These are phyloP conservation scores for Gynandropsis gynandra DNA, from an alignment of 345 rosid genomes.

Conservation along the genomic window DNA sequence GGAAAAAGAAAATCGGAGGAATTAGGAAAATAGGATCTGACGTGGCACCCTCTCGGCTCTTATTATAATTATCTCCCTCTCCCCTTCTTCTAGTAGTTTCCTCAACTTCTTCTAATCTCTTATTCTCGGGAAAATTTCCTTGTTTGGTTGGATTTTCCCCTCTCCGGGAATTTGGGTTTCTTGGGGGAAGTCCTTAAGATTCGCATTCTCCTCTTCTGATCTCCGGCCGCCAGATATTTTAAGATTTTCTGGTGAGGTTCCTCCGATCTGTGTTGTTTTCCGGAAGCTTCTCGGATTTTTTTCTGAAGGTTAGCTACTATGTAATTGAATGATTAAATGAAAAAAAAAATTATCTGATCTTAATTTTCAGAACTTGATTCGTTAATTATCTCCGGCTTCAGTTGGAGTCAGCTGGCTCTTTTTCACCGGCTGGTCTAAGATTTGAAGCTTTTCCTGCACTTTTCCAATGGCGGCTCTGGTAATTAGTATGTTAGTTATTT, in stretches of 20 bases:
- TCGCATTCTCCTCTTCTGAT: slow-evolving; percentile 1
- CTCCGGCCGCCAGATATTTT: neutral
- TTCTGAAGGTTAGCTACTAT: too few species aligned
- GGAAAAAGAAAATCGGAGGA: slow-evolving; percentile 6
- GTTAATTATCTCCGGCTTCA: neutral
- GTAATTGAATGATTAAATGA: too few species aligned
- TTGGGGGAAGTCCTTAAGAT: neutral
- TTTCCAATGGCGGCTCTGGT: slow-evolving; percentile 21
- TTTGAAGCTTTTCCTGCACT: slow-evolving; percentile 9
- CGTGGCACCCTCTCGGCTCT: slow-evolving; percentile 30
- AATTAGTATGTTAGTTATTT: slow-evolving; percentile 1
- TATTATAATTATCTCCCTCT: slow-evolving; percentile 2
- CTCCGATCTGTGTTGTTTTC: neutral
- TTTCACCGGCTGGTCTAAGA: neutral
- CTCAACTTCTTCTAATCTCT: slow-evolving; percentile 16
- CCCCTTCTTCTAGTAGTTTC: slow-evolving; percentile 13
- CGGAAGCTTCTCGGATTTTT: neutral
- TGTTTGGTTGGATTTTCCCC: neutral
- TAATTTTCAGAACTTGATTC: neutral
- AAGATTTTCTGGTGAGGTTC: neutral
- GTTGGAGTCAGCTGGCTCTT: neutral
- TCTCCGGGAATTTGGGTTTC: slow-evolving; percentile 3
- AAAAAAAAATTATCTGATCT: neutral
- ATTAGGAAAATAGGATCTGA: slow-evolving; percentile 22
- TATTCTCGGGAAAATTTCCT: slow-evolving; percentile 3